phyloP scores from a whole-genome alignment of 345 rosid species.

The Eucalyptus cloeziana region DNA sequence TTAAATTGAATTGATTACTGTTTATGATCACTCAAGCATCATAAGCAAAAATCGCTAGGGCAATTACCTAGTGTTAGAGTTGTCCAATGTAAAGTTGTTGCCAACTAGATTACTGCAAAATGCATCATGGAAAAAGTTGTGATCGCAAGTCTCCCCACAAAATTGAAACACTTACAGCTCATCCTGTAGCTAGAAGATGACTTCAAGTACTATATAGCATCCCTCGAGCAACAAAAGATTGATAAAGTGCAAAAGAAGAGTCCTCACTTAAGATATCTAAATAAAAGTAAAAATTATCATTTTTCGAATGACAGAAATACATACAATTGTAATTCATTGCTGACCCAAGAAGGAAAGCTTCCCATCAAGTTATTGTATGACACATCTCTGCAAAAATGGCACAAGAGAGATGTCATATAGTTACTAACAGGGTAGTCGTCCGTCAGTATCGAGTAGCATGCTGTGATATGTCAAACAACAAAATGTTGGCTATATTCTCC shows the following conservation, averaged over 20 bases:
- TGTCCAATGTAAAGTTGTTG: constrained; percentile 46
- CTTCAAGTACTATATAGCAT: neutral
- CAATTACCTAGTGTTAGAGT: constrained; percentile 27
- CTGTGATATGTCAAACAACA: neutral
- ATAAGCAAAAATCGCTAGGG: neutral
- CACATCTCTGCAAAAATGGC: constrained; percentile 23
- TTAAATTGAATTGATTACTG: neutral
- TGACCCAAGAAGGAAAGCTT: constrained; percentile 61
- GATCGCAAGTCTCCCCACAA: neutral
- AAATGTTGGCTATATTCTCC: neutral
- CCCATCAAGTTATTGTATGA: constrained; percentile 68
- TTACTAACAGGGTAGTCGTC: neutral
- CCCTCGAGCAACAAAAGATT: neutral
- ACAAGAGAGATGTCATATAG: neutral
- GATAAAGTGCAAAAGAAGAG: neutral
- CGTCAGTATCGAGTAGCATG: neutral
- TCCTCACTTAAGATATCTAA: neutral
- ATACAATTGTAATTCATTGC: constrained; percentile 30
- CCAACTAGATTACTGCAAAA: constrained; percentile 58
- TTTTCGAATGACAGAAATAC: neutral
- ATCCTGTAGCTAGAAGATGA: neutral
- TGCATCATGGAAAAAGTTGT: neutral
- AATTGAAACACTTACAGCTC: neutral
- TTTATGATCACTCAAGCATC: neutral
- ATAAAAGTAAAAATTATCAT: neutral